These are phyloP conservation scores for Nigrospora osmanthi DNA, from an alignment of 2,329 filamentous ascomycete species.

Conservation along the genomic window DNA sequence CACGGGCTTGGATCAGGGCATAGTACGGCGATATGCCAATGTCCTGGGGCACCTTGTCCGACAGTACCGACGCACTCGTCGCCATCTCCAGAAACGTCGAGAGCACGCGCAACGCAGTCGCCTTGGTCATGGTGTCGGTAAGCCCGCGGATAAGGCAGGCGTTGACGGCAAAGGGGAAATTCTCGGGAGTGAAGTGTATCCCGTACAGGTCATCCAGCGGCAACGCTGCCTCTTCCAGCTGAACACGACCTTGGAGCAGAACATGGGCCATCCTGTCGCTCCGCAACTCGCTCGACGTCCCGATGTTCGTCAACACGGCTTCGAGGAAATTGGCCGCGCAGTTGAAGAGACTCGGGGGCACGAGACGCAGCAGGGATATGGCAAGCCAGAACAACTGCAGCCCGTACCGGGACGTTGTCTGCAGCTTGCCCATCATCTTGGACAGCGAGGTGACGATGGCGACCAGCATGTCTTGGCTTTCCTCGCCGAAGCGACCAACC, in stretches of 20 bases:
- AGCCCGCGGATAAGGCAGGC: slow-evolving; percentile 57
- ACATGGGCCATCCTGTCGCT: slow-evolving; percentile 51
- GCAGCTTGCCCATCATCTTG: slow-evolving; percentile 65
- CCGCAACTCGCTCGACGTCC: slow-evolving; percentile 50
- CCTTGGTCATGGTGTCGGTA: slow-evolving; percentile 52
- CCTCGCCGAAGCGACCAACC: slow-evolving; percentile 56
- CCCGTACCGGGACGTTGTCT: slow-evolving; percentile 58
- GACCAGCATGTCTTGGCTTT: slow-evolving; percentile 61
- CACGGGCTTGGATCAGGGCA: slow-evolving; percentile 49
- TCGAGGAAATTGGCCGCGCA: slow-evolving; percentile 58
- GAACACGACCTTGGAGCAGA: slow-evolving; percentile 51
- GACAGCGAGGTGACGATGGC: slow-evolving; percentile 60
- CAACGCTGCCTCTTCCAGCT: slow-evolving; percentile 54
- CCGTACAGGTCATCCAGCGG: slow-evolving; percentile 59
- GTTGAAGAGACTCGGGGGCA: slow-evolving; percentile 56
- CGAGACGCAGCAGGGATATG: slow-evolving; percentile 56
- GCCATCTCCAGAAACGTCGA: slow-evolving; percentile 53
- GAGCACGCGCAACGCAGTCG: slow-evolving; percentile 51
- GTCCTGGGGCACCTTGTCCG: slow-evolving; percentile 19
- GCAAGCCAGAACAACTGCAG: slow-evolving; percentile 65
- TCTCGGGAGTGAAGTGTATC: slow-evolving; percentile 55
- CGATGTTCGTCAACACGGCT: slow-evolving; percentile 56
- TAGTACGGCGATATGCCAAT: slow-evolving; percentile 48
- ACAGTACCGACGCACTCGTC: slow-evolving; percentile 25
- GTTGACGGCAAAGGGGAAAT: slow-evolving; percentile 60